A percentile compares a stretch with the other conserved stretches of the same genome.
phyloP scores from a whole-genome alignment of 1,284 basidiomycete species.

The Singerocomus inundabilis region DNA sequence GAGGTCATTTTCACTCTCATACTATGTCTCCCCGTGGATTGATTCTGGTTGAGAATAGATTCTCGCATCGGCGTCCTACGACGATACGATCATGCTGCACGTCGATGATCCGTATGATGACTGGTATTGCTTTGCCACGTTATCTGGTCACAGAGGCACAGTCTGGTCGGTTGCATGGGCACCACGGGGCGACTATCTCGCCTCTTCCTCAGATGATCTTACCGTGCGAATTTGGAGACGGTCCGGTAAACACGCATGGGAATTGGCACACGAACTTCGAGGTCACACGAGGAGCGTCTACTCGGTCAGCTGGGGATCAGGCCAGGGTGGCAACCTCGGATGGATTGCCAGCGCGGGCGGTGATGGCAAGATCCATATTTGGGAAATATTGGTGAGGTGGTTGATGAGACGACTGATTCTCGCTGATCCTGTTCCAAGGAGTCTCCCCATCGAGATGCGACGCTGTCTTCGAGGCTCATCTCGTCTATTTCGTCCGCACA shows the following conservation, averaged over 20 bases:
- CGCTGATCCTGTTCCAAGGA: conserved; percentile 11
- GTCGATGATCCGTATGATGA: conserved; percentile 93
- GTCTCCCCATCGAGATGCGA: conserved; percentile 28
- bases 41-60: conserved; percentile 53
- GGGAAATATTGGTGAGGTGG: conserved; percentile 61
- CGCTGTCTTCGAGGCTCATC: conserved; percentile 45
- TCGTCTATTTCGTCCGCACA: conserved; percentile 60
- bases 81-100: conserved; percentile 95
- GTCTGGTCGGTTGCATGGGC: conserved; percentile 91
- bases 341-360: conserved; percentile 76
- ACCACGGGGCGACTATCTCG: conserved; percentile 80
- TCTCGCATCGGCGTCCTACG: conserved; percentile 95
- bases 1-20: conserved; percentile 56
- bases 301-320: conserved; percentile 77
- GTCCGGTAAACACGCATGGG: conserved; percentile 55
- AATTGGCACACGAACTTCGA: conserved; percentile 51
- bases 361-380: conserved; percentile 75
- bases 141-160: conserved; percentile 81
- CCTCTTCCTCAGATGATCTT: conserved; percentile 78
- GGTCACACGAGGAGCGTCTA: conserved; percentile 78
- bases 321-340: conserved; percentile 50
- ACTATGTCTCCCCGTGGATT: conserved; percentile 18
- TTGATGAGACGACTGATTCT: neutral
- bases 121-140: conserved; percentile 87
- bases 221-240: conserved; percentile 74